Conservation (phyloP, 2,329 filamentous ascomycete species). For the Colletotrichum cuscutae region DNA sequence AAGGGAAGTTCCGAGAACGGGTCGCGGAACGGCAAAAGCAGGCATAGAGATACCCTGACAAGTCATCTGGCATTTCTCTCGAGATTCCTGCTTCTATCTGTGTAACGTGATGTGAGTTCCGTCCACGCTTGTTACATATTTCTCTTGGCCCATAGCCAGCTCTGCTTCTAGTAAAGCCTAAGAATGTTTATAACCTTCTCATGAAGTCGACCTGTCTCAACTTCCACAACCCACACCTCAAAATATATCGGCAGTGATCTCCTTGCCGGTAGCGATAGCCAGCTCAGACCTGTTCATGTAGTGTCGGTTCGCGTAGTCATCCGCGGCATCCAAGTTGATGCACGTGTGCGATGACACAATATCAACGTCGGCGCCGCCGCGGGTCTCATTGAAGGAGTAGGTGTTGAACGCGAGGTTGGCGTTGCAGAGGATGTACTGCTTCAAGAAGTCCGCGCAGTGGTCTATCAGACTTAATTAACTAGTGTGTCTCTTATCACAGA, state of each 20-base stretch:
- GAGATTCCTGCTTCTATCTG: background rate
- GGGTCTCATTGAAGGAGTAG: background rate
- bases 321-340: background rate
- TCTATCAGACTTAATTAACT: background rate
- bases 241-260: background rate
- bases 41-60: conserved; percentile 35
- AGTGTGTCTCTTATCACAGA: background rate
- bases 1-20: conserved; percentile 19
- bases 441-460: background rate
- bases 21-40: conserved; percentile 27
- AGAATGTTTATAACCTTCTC: too few relatives aligned
- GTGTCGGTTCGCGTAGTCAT: background rate
- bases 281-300: background rate
- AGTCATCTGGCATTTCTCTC: conserved; percentile 31
- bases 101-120: too few relatives aligned
- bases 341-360: background rate
- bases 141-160: too few relatives aligned
- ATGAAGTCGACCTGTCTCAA: too few relatives aligned
- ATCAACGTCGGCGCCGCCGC: background rate
- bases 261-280: background rate
- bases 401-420: background rate
- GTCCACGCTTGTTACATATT: too few relatives aligned
- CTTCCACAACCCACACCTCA: too few relatives aligned
- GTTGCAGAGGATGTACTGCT: background rate
- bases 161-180: too few relatives aligned